Evolutionary conservation across 305 asterid genomes (phyloP), one percentile per base, ranked within the genome.

Genomic region (Fraxinus nigra): DNA sequence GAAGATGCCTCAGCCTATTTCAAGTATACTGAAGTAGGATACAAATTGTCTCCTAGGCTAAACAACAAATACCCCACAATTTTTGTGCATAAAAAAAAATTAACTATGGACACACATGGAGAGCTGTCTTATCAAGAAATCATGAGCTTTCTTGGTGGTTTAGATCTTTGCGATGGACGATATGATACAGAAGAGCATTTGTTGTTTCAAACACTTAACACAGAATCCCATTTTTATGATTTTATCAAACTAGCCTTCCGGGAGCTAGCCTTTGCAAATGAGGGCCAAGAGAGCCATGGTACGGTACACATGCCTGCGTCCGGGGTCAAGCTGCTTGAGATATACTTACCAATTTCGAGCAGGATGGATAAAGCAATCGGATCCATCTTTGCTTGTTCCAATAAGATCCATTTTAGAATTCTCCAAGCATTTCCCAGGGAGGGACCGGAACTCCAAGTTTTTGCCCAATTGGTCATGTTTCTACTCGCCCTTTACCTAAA

Each of bases 261-360:
- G 95, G 97, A 24, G 98, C 97, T 3, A 91, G 86, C 83, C 93
- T 95, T 20, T 97, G 90, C 79, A 93, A 92, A 82, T 98, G 99
- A 4, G 98, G 99, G 37, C 98, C 98, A 2, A 81, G 99, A 79
- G 97, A 92, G 86, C 98, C 98, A n/a, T 93, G 99, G 99, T 98
- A 95, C 13, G 99, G 93, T 80, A 88, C 93, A 0, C 98, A 95
- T 73, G 94, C 98, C 65, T 78, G 97, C 59, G 88, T 95, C 16
- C 86, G 84, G 0, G 99, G 98, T 73, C 91, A 89, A 69, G 97
- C 94, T 26, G 97, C 95, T 7, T 75, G 84, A 88, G 99, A 95
- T 73, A 70, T 93, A 1, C 93, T 95, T 8, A 79, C 81, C 4
- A 95, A 95, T 89, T 95, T 95, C 54, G 98, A 95, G 87, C 97